Conservation (phyloP, 2,329 filamentous ascomycete genomes). For the Talaromyces piceae region DNA sequence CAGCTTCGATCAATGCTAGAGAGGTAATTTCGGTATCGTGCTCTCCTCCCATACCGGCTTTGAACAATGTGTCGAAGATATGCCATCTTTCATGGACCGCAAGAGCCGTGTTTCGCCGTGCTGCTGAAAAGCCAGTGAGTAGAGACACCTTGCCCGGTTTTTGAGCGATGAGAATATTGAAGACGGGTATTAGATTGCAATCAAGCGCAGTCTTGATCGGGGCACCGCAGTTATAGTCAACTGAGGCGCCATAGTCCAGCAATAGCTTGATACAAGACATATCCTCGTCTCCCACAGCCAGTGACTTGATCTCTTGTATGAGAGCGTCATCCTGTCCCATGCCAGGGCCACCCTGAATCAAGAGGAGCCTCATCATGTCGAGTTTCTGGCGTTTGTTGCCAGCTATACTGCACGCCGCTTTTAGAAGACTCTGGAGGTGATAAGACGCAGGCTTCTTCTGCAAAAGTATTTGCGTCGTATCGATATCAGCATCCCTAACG, state of each 20-base stretch:
- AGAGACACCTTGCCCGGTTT: not conserved
- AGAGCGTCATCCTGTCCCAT: conserved; percentile 6
- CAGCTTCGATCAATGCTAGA: conserved; percentile 13
- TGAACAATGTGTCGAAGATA: not conserved
- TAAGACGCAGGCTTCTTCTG: not conserved
- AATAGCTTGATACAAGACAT: not conserved
- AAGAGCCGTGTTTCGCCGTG: not conserved
- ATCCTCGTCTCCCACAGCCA: not conserved
- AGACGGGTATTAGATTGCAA: not conserved
- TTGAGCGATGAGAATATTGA: not conserved
- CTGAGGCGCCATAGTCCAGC: not conserved
- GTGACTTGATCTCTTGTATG: not conserved
- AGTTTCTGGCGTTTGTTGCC: not conserved
- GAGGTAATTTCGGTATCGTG: not conserved
- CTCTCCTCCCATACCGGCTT: conserved; percentile 1
- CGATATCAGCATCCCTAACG: not conserved
- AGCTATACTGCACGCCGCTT: not conserved
- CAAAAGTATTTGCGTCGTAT: not conserved
- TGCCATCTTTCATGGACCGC: not conserved
- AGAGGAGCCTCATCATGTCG: not conserved
- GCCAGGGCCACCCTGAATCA: not conserved
- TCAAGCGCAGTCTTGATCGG: not conserved
- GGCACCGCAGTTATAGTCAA: conserved; percentile 1
- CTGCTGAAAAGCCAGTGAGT: not conserved
- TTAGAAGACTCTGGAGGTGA: not conserved